Evolutionary conservation across 495 filamentous ascomycete genomes (phyloP), one percentile per base, ranked within the genome.

Genomic region (Mytilinidion resinicola): DNA sequence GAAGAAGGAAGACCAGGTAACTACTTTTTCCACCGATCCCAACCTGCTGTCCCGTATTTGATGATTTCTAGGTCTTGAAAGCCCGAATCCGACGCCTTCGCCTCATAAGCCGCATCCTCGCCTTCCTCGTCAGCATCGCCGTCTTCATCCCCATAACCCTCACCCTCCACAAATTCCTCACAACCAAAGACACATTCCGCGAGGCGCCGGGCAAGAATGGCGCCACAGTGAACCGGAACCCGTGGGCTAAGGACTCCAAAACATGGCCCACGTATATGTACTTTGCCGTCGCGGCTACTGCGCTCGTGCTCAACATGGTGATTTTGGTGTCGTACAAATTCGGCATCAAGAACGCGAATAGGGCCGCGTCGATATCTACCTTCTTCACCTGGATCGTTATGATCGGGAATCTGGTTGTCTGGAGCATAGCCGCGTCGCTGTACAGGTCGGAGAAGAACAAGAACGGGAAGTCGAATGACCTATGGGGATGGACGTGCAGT

Each of bases 401-500:
- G 52, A 35, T 60, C n/a, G 59, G 60, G 20, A 62, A 70, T 52
- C 17, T 70, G 17, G 43, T 64, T 5, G 64, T 69, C 17, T 70
- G 68, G 68, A 55, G 53, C 33, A 51, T 65, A 4, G 66, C 66
- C 8, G 64, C 64, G 38, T 38, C 21, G 14, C 19, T 69, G 35
- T 70, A 70, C 43, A n/a, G 67, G 4, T 53, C 14, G 25, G 60
- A 65, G 44, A 70, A 68, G 56, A 60, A 63, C 36, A 58, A 37
- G 39, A 53, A 57, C 41, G 66, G 60, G 33, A 63, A 64, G 46
- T 42, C 19, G n/a, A 68, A 63, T 21, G 70, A 73, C 58, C 55
- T 73, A 8, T 73, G 71, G 71, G 71, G 71, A 1, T 73, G 71
- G 71, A 66, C 67, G 14, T 73, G 71, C 58, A 64, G 59, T 43